A percentile compares a stretch with the other conserved stretches of the same genome.
Conservation (phyloP, 2,329 filamentous ascomycete species). For the Xylariaceae sp. region DNA sequence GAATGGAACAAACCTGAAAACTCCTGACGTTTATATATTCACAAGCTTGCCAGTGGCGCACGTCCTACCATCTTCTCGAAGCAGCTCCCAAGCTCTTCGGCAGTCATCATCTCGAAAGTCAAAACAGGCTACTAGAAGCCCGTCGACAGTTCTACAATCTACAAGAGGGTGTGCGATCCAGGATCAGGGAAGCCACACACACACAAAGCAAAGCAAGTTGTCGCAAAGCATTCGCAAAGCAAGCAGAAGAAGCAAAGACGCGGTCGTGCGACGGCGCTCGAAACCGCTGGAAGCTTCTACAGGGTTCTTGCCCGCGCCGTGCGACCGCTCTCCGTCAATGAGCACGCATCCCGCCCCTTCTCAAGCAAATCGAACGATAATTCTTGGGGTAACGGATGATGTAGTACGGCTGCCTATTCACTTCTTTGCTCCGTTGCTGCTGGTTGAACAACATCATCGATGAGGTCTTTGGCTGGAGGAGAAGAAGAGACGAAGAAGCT, state of each 20-base stretch:
- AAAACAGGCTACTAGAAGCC: slow-evolving; percentile 26
- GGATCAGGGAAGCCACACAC: slow-evolving; percentile 11
- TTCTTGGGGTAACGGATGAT: neutral
- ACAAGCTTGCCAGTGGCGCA: slow-evolving; percentile 7
- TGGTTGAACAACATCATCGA: neutral
- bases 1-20: neutral
- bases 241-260: neutral
- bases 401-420: neutral
- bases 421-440: neutral
- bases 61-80: slow-evolving; percentile 30
- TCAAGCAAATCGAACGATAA: neutral
- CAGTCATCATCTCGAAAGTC: slow-evolving; percentile 19
- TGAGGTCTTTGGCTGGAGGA: neutral
- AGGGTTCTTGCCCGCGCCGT: neutral
- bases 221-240: too few species aligned
- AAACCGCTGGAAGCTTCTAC: slow-evolving; percentile 31
- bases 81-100: slow-evolving; percentile 2
- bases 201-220: slow-evolving; percentile 15
- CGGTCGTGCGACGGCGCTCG: slow-evolving; percentile 23
- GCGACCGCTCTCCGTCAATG: neutral
- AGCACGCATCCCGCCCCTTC: neutral
- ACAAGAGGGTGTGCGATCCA: neutral
- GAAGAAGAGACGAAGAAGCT: too few species aligned
- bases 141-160: slow-evolving; percentile 16
- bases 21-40: slow-evolving; percentile 31